phyloP scores from a whole-genome alignment of 2,329 filamentous ascomycete species.

The Arthrobotrys musiformis region DNA sequence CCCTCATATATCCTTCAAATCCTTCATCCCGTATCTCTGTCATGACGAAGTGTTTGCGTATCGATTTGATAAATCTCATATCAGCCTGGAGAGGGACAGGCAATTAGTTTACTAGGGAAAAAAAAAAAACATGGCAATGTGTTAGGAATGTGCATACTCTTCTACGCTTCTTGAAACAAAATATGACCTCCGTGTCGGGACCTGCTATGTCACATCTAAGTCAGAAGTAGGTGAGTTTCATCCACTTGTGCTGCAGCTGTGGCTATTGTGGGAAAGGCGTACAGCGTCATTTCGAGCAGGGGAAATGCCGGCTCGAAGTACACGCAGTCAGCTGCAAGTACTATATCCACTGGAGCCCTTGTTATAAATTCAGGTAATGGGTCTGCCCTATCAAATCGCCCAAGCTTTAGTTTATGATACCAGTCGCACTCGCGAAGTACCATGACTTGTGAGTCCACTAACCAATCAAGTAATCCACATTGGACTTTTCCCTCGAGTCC shows the following conservation, averaged over 20 bases:
- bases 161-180: slow-evolving; percentile 94
- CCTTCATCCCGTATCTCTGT: slow-evolving; percentile 67
- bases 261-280: slow-evolving; percentile 61
- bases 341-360: slow-evolving; percentile 75
- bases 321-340: slow-evolving; percentile 95
- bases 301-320: slow-evolving; percentile 98
- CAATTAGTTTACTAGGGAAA: slow-evolving; percentile 23
- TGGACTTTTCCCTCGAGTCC: slow-evolving; percentile 72
- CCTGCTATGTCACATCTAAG: slow-evolving; percentile 57
- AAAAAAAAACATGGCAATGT: not conserved
- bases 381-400: slow-evolving; percentile 70
- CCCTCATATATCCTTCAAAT: slow-evolving; percentile 64
- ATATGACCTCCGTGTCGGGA: slow-evolving; percentile 71
- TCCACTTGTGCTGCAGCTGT: not conserved
- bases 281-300: slow-evolving; percentile 80
- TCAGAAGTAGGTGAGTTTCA: not conserved
- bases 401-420: not conserved
- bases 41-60: slow-evolving; percentile 66
- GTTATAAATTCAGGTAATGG: slow-evolving; percentile 68
- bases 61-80: slow-evolving; percentile 67
- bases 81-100: slow-evolving; percentile 61
- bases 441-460: slow-evolving; percentile 61
- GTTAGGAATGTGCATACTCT: slow-evolving; percentile 65
- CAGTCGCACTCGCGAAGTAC: slow-evolving; percentile 9
- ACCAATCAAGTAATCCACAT: slow-evolving; percentile 84